Evolutionary conservation across 768 basidiomycete species (phyloP).

Genomic region (Mycena galopus): DNA sequence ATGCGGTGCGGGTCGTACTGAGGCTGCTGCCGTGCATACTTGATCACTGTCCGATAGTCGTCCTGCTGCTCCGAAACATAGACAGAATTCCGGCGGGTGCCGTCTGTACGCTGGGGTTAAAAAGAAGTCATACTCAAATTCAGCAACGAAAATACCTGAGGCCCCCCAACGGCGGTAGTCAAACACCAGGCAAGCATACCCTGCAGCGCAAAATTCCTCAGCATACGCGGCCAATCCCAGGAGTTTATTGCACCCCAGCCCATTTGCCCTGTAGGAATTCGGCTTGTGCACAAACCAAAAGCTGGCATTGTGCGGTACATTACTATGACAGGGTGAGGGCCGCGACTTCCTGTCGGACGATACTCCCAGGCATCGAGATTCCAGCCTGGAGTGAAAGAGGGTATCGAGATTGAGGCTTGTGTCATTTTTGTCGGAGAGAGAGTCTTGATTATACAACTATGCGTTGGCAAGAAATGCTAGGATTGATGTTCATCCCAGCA

Average conservation of each 20-base stretch:
- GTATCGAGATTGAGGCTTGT: slow-evolving; percentile 34
- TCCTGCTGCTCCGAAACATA: slow-evolving; percentile 48
- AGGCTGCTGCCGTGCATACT: slow-evolving; percentile 46
- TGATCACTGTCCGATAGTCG: slow-evolving; percentile 53
- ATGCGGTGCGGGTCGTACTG: slow-evolving; percentile 48
- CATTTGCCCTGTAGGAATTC: slow-evolving; percentile 43
- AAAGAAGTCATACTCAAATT: background rate
- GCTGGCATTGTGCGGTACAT: slow-evolving; percentile 28
- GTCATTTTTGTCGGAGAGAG: background rate
- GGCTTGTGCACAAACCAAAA: background rate
- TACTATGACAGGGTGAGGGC: slow-evolving; percentile 37
- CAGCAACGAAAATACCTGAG: slow-evolving; percentile 39
- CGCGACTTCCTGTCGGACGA: slow-evolving; percentile 29
- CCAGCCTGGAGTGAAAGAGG: slow-evolving; percentile 47
- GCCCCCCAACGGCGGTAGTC: slow-evolving; percentile 52
- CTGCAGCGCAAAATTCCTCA: slow-evolving; percentile 42
- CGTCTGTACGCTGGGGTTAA: slow-evolving; percentile 36
- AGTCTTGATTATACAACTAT: no score
- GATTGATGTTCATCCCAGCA: no score
- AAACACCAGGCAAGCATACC: slow-evolving; percentile 49
- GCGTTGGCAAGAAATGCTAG: no score
- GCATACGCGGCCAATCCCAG: slow-evolving; percentile 45
- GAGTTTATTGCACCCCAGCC: slow-evolving; percentile 43
- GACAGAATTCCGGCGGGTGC: slow-evolving; percentile 44
- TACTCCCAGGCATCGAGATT: slow-evolving; percentile 49